These are phyloP conservation scores for Heterobasidion occidentale DNA, from an alignment of 1,284 basidiomycete species.

Conservation along the genomic window DNA sequence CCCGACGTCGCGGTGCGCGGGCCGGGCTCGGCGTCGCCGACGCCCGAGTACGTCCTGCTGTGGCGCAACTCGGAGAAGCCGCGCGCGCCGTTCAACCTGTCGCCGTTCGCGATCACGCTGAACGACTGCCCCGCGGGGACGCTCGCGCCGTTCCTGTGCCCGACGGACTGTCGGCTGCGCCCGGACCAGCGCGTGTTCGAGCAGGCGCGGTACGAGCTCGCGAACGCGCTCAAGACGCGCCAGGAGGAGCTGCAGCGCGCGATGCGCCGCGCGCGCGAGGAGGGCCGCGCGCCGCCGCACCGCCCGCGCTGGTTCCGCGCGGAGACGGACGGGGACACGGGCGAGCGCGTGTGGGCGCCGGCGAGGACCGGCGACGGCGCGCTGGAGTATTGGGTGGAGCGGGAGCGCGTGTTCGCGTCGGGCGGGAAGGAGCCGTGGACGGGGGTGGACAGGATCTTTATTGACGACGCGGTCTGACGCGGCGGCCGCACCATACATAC, in stretches of 20 bases:
- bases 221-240: slow-evolving; percentile 79
- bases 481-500: background rate
- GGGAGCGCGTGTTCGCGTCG: slow-evolving; percentile 57
- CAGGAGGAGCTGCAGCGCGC: slow-evolving; percentile 88
- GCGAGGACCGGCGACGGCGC: slow-evolving; percentile 34
- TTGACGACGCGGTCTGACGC: slow-evolving; percentile 44
- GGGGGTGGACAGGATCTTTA: slow-evolving; percentile 76
- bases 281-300: slow-evolving; percentile 68
- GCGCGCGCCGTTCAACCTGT: slow-evolving; percentile 85
- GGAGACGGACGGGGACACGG: slow-evolving; percentile 76
- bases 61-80: slow-evolving; percentile 94
- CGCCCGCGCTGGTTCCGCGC: slow-evolving; percentile 78
- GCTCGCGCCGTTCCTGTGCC: slow-evolving; percentile 70
- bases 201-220: slow-evolving; percentile 83
- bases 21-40: slow-evolving; percentile 38
- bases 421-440: slow-evolving; percentile 43
- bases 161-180: slow-evolving; percentile 90
- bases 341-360: slow-evolving; percentile 82
- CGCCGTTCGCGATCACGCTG: slow-evolving; percentile 89
- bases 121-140: slow-evolving; percentile 72
- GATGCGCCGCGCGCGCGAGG: slow-evolving; percentile 73
- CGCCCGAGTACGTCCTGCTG: slow-evolving; percentile 70
- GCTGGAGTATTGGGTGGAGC: slow-evolving; percentile 81
- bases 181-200: slow-evolving; percentile 97
- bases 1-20: slow-evolving; percentile 59